These are phyloP conservation scores for Quercus lobata DNA, from an alignment of 331 rosid species.

Conservation along the genomic window DNA sequence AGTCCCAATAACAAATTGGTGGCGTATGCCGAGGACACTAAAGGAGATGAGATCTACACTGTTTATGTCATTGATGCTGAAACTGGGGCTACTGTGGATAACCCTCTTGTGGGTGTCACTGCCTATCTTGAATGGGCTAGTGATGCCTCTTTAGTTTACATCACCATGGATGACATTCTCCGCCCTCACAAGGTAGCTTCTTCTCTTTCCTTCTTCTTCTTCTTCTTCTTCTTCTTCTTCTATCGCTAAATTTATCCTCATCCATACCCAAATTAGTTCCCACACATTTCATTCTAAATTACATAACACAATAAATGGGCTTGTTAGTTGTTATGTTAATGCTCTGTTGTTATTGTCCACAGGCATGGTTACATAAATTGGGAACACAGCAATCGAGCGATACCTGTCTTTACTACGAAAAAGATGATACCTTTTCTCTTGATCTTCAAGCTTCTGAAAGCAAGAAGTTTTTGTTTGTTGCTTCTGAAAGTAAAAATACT, in stretches of 20 bases:
- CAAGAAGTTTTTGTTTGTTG: slow-evolving; percentile 80
- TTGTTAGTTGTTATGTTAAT: background rate
- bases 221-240: too few species aligned
- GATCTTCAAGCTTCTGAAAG: slow-evolving; percentile 80
- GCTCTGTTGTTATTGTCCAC: background rate
- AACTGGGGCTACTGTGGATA: slow-evolving; percentile 62
- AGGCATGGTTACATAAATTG: slow-evolving; percentile 89
- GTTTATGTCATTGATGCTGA: slow-evolving; percentile 70
- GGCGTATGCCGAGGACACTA: slow-evolving; percentile 90
- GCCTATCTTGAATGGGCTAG: slow-evolving; percentile 77
- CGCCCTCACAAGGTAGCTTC: slow-evolving; percentile 78
- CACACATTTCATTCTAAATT: too few species aligned
- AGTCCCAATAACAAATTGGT: slow-evolving; percentile 38
- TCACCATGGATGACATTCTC: slow-evolving; percentile 81
- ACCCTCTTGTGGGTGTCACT: slow-evolving; percentile 55
- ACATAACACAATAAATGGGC: too few species aligned
- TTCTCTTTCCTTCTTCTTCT: too few species aligned
- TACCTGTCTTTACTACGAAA: slow-evolving; percentile 70
- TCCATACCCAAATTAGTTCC: too few species aligned
- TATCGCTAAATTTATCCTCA: background rate
- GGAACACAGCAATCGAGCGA: slow-evolving; percentile 75
- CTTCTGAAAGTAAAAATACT: slow-evolving; percentile 79
- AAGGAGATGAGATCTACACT: slow-evolving; percentile 87
- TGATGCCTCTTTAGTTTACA: slow-evolving; percentile 56
- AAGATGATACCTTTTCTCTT: slow-evolving; percentile 74